Evolutionary conservation across 2,329 filamentous ascomycete species (phyloP).

Genomic region (Endocalyx cinctus): DNA sequence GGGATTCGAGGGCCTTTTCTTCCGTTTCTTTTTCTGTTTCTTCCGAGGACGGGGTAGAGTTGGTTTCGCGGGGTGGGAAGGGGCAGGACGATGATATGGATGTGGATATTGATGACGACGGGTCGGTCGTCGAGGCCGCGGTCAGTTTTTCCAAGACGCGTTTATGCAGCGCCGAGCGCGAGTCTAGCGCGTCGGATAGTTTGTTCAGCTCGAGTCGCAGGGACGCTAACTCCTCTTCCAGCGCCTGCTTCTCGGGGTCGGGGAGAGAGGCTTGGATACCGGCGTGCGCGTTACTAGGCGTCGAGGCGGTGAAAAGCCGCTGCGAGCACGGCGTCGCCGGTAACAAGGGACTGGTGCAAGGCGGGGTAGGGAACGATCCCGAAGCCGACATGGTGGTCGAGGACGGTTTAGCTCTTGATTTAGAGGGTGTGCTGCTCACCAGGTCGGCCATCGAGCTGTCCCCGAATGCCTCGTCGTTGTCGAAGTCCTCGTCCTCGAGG

Average conservation of each 20-base stretch:
- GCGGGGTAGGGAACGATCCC: constrained; percentile 49
- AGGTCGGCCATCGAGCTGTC: constrained; percentile 48
- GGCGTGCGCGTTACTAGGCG: constrained; percentile 26
- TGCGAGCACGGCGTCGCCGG: constrained; percentile 34
- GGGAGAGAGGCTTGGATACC: constrained; percentile 38
- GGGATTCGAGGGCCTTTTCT: constrained; percentile 33
- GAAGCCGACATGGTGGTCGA: constrained; percentile 4
- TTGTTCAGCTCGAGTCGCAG: constrained; percentile 45
- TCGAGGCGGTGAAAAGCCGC: constrained; percentile 6
- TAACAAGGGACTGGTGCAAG: constrained; percentile 42
- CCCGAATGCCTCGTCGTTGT: constrained; percentile 37
- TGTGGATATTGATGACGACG: background rate
- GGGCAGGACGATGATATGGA: no score
- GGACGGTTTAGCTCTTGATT: constrained; percentile 21
- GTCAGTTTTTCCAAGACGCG: constrained; percentile 22
- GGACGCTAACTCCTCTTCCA: constrained; percentile 44
- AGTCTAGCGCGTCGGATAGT: constrained; percentile 42
- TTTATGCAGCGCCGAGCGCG: constrained; percentile 38
- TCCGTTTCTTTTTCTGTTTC: constrained; percentile 12
- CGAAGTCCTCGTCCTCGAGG: constrained; percentile 34
- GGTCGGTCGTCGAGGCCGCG: constrained; percentile 3
- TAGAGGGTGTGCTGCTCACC: constrained; percentile 46
- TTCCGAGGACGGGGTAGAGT: background rate
- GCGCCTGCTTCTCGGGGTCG: constrained; percentile 35
- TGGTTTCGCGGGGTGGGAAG: background rate